Evolutionary conservation across 352 stramenopile genomes (phyloP), one percentile per base, ranked within the genome.

Genomic region (Globisporangium echinulatum): DNA sequence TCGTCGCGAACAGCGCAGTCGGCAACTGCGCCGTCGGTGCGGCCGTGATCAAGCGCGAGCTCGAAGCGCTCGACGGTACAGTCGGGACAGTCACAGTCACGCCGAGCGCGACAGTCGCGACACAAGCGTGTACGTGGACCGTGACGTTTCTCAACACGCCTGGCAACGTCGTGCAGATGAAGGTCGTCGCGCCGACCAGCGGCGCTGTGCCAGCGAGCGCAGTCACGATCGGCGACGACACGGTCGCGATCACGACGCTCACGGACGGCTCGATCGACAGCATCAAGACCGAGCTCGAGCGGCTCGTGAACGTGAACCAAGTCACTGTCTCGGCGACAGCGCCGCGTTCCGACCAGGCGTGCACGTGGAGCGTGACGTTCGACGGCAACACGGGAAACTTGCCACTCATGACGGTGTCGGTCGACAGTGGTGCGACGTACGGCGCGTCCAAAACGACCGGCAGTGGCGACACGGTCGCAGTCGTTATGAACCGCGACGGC

Each of bases 211-310:
- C 86, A 7, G 70, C 76, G 6, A 63, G 48, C 17, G 59, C 68
- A 0, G 66, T 86, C 33, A 84, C 63, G 7, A 72, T 92, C 40
- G 84, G 78, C 14, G 87, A 96, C 51, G 91, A 97, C 52, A 94
- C 88, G 1, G 68, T 97, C 15, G 73, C 77, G 4, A 66, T 97
- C 50, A 77, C 62, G 11, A 96, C 88, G 0, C 6, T 88, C 44
- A 66, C 70, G 15, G 78, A 96, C 40, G 91, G 91, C 2, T 75
- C 85, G 7, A 87, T 97, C 47, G 86, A 98, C 58, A 81, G 97
- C n/a, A 93, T 99, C 62, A 96, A 98, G 70, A 78, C 91, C 0
- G 92, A 98, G 62, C 85, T 99, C 14, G 92, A 98, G 59, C 80
- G 85, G 52, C 76, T 99, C 14, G 68, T 65, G 7, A 96, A 92